phyloP scores from a whole-genome alignment of 179 eudicot species.

The Amaranthus tricolor region DNA sequence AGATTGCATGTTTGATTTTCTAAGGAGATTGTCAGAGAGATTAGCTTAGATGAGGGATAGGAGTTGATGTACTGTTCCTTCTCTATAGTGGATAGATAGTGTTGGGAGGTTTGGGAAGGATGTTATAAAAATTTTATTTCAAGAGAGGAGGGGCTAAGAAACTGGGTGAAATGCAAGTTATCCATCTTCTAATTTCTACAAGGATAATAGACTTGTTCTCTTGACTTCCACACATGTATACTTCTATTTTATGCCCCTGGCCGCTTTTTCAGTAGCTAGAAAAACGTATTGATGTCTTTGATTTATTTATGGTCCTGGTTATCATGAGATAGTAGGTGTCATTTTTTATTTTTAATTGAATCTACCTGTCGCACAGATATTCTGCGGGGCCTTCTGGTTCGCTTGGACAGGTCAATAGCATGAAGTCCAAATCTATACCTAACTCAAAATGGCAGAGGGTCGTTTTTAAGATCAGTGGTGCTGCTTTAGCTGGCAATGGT shows the following conservation, averaged over 20 bases:
- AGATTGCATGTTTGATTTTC: not conserved
- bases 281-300: not conserved
- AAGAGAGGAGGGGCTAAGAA: not conserved
- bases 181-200: not conserved
- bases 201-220: not conserved
- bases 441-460: slow-evolving; percentile 91
- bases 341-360: slow-evolving; percentile 12
- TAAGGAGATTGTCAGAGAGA: not conserved
- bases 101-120: not conserved
- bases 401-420: slow-evolving; percentile 45
- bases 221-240: not conserved
- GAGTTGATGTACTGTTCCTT: not conserved
- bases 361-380: slow-evolving; percentile 50
- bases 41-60: not conserved
- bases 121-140: not conserved
- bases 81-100: not conserved
- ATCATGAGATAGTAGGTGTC: slow-evolving; percentile 3
- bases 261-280: not conserved
- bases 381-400: slow-evolving; percentile 49
- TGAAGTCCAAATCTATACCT: slow-evolving; percentile 59
- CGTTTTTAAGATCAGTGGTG: slow-evolving; percentile 91
- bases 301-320: not conserved
- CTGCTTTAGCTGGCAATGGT: slow-evolving; percentile 73
- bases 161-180: not conserved
- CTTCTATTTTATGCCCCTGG: not conserved